phyloP scores from a whole-genome alignment of 2,329 filamentous ascomycete species.

The Mollisia scopiformis region DNA sequence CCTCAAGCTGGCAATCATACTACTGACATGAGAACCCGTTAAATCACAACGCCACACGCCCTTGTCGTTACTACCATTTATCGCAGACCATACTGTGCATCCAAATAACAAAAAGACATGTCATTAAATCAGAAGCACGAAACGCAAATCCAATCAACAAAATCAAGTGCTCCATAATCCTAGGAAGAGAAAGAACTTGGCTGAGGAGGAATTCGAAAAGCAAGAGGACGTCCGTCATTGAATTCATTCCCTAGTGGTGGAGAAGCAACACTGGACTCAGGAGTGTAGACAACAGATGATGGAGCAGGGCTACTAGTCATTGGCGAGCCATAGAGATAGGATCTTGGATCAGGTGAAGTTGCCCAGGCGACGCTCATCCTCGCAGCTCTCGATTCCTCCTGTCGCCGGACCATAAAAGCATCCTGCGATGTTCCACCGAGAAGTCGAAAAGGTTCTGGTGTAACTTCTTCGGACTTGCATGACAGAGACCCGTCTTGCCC shows the following conservation, averaged over 20 bases:
- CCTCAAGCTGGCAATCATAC: neutral
- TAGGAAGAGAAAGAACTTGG: neutral
- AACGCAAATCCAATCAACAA: neutral
- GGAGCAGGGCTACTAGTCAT: neutral
- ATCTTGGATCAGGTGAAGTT: neutral
- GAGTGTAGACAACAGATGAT: neutral
- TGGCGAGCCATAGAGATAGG: neutral
- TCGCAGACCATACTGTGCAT: too few relatives aligned
- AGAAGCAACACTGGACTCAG: neutral
- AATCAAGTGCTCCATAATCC: neutral
- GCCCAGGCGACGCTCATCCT: too few relatives aligned
- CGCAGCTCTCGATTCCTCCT: too few relatives aligned
- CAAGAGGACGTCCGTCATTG: neutral
- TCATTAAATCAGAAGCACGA: neutral
- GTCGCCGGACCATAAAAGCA: too few relatives aligned
- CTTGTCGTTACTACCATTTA: neutral
- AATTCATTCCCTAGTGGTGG: neutral
- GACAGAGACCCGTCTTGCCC: neutral
- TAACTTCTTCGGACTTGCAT: too few relatives aligned
- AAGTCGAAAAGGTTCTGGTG: too few relatives aligned
- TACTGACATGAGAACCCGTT: neutral
- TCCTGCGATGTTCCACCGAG: too few relatives aligned
- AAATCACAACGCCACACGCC: neutral
- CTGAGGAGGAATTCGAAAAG: neutral
- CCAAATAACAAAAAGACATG: neutral